A percentile compares a stretch with the other conserved stretches of the same genome.
phyloP scores from a whole-genome alignment of 2,329 filamentous ascomycete species.

The Scytalidium lignicola region DNA sequence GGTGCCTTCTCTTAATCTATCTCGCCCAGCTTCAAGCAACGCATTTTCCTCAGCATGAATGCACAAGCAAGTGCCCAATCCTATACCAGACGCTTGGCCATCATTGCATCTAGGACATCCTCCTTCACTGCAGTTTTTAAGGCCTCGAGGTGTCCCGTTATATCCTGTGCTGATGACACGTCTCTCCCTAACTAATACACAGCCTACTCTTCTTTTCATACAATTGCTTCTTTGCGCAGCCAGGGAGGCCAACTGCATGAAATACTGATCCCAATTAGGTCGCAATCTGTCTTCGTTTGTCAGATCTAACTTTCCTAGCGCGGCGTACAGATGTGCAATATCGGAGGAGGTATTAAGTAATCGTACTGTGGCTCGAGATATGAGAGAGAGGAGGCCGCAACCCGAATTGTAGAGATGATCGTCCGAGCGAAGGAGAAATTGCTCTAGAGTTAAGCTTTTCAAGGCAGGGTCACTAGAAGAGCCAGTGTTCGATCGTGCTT shows the following conservation, averaged over 20 bases:
- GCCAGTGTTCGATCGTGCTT: conserved; percentile 36
- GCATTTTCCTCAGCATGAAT: conserved; percentile 99
- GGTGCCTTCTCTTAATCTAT: conserved; percentile 76
- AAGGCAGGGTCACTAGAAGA: conserved; percentile 13
- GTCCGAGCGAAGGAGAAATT: conserved; percentile 59
- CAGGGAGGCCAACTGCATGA: conserved; percentile 92
- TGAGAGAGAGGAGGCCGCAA: conserved; percentile 66
- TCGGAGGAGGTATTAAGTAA: conserved; percentile 79
- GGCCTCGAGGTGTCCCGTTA: conserved; percentile 89
- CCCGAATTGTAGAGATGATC: conserved; percentile 65
- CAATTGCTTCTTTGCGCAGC: conserved; percentile 90
- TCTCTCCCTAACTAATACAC: conserved; percentile 80
- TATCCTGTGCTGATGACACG: conserved; percentile 94
- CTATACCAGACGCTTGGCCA: conserved; percentile 62
- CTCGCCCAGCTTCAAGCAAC: conserved; percentile 85
- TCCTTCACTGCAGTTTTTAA: conserved; percentile 87
- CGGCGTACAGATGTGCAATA: conserved; percentile 64
- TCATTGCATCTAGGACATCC: conserved; percentile 86
- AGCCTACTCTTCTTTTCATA: conserved; percentile 96
- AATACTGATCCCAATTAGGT: conserved; percentile 94
- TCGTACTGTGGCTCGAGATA: conserved; percentile 75
- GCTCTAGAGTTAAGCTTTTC: conserved; percentile 38
- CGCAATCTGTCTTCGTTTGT: conserved; percentile 73
- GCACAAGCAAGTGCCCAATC: conserved; percentile 83
- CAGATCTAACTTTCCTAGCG: conserved; percentile 70